Conservation (phyloP, 352 stramenopile genomes). For the Globisporangium acanthophoron region DNA sequence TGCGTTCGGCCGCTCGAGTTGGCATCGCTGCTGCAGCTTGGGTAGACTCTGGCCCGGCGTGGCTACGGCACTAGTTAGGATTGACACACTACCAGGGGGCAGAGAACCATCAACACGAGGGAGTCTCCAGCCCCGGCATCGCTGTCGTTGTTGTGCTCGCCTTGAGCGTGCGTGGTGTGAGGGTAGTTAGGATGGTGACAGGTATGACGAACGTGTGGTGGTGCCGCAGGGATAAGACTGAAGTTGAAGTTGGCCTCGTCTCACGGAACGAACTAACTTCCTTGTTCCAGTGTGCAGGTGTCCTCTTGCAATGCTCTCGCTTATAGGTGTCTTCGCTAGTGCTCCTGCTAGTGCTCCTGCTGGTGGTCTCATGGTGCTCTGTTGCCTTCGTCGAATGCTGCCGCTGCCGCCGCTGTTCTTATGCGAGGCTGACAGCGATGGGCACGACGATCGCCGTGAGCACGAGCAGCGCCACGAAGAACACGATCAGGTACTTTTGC, state of each 20-base stretch:
- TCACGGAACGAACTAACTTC: neutral
- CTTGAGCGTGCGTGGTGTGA: too few species aligned
- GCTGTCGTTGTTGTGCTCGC: neutral
- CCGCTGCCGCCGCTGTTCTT: neutral
- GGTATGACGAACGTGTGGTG: neutral
- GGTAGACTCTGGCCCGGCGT: neutral
- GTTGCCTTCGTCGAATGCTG: neutral
- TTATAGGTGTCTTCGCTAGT: neutral
- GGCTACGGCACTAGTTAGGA: conserved; percentile 2
- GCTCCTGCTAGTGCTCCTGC: neutral
- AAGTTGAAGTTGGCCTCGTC: neutral
- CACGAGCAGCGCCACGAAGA: conserved; percentile 7
- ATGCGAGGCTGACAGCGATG: conserved; percentile 35
- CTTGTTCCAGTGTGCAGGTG: neutral
- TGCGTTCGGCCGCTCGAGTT: neutral
- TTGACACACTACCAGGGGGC: neutral
- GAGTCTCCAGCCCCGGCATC: neutral
- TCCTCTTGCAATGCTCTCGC: neutral
- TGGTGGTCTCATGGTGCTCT: neutral
- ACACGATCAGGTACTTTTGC: conserved; percentile 43
- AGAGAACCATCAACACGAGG: neutral
- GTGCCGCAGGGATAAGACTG: neutral
- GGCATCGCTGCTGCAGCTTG: neutral
- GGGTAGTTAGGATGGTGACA: too few species aligned
- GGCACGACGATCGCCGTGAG: conserved; percentile 42